phyloP scores from a whole-genome alignment of 257 asterid species.

The Cordia subcordata region DNA sequence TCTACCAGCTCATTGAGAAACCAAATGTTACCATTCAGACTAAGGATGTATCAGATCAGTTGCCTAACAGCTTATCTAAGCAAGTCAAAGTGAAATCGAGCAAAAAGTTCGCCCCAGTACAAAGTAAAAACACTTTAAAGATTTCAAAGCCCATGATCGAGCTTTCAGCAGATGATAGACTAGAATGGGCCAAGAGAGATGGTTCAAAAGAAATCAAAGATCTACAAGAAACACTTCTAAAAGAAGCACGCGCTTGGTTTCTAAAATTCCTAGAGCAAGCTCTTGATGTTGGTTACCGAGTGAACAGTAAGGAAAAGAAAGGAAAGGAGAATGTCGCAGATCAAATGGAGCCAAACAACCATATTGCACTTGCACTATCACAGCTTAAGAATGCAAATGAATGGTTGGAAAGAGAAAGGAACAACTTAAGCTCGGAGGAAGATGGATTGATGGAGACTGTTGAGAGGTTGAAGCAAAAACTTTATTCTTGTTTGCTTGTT shows the following conservation, averaged over 20 bases:
- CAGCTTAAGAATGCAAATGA: conserved; percentile 75
- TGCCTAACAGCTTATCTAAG: conserved; percentile 22
- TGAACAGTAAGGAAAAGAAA: conserved; percentile 32
- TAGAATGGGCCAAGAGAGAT: conserved; percentile 71
- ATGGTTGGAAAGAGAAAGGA: conserved; percentile 58
- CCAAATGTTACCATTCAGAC: conserved; percentile 28
- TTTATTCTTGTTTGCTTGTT: conserved; percentile 70
- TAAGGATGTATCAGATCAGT: conserved; percentile 26
- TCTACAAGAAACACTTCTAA: conserved; percentile 32
- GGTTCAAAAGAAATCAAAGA: conserved; percentile 43
- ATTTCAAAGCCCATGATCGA: conserved; percentile 23
- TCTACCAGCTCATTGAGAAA: conserved; percentile 61
- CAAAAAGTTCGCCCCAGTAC: conserved; percentile 23
- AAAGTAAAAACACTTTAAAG: conserved; percentile 24
- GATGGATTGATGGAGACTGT: conserved; percentile 34
- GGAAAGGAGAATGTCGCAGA: conserved; percentile 31
- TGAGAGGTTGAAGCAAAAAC: conserved; percentile 69
- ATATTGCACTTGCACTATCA: conserved; percentile 62
- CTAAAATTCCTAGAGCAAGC: conserved; percentile 63
- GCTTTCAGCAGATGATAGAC: conserved; percentile 36
- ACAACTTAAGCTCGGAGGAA: conserved; percentile 32
- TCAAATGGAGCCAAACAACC: conserved; percentile 42
- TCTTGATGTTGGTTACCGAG: conserved; percentile 56
- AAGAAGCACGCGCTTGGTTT: conserved; percentile 68
- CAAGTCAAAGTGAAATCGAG: conserved; percentile 41